Conservation (phyloP, 2,329 filamentous ascomycete genomes). For the Hypoxylon sp. region DNA sequence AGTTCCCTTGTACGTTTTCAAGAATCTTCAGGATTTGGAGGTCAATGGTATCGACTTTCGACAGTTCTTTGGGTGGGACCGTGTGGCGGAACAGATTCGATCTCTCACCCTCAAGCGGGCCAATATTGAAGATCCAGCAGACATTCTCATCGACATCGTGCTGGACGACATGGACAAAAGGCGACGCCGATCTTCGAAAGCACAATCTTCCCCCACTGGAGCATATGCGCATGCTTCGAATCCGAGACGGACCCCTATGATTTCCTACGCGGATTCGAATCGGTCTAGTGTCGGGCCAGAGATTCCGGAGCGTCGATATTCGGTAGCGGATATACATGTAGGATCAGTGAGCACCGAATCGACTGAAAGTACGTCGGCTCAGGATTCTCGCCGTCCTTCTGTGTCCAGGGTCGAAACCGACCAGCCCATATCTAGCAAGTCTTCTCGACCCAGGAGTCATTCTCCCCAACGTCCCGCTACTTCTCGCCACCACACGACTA, state of each 20-base stretch:
- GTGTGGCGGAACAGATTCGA: slow-evolving; percentile 89
- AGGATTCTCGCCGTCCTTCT: slow-evolving; percentile 59
- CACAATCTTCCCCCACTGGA: slow-evolving; percentile 81
- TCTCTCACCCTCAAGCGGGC: slow-evolving; percentile 91
- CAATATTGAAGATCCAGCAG: slow-evolving; percentile 87
- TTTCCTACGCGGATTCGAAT: slow-evolving; percentile 74
- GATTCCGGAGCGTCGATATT: slow-evolving; percentile 66
- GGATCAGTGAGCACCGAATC: slow-evolving; percentile 71
- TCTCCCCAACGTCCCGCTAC: slow-evolving; percentile 84
- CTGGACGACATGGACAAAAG: slow-evolving; percentile 96
- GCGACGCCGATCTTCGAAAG: slow-evolving; percentile 87
- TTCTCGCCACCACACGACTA: slow-evolving; percentile 78
- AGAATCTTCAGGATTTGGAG: slow-evolving; percentile 94
- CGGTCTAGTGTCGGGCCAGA: slow-evolving; percentile 78
- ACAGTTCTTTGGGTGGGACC: slow-evolving; percentile 98
- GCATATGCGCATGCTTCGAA: slow-evolving; percentile 72
- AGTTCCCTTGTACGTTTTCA: slow-evolving; percentile 96
- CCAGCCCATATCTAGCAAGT: slow-evolving; percentile 60
- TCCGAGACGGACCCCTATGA: slow-evolving; percentile 72
- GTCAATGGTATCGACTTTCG: slow-evolving; percentile 96
- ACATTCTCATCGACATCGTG: slow-evolving; percentile 92
- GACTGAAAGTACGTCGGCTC: slow-evolving; percentile 55
- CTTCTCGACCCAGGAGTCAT: slow-evolving; percentile 75
- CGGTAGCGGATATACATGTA: slow-evolving; percentile 65
- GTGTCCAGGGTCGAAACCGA: slow-evolving; percentile 63